Percentiles rank a stretch among this genome's conserved stretches.
Conservation (phyloP, 768 basidiomycete genomes). For the Rhodotorula diobovata region DNA sequence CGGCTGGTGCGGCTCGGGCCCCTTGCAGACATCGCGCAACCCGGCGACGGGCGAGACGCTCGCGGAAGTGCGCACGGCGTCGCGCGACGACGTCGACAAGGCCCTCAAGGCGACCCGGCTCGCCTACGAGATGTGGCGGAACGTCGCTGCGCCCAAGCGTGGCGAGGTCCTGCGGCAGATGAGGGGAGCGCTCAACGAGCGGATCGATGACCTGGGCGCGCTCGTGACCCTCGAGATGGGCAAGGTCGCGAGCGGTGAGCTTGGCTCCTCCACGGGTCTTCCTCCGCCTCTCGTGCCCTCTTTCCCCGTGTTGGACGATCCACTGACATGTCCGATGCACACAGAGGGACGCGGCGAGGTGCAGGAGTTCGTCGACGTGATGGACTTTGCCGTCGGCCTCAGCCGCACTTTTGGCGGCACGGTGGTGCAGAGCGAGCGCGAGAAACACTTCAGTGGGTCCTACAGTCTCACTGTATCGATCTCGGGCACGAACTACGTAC, state of each 20-base stretch:
- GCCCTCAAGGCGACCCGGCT: constrained; percentile 67
- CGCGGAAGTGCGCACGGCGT: constrained; percentile 57
- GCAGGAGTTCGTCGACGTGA: constrained; percentile 41
- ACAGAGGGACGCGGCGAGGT: constrained; percentile 28
- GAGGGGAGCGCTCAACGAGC: constrained; percentile 52
- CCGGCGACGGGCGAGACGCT: constrained; percentile 83
- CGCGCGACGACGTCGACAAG: constrained; percentile 65
- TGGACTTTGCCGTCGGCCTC: constrained; percentile 34
- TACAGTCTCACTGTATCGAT: too few species aligned
- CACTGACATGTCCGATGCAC: not conserved
- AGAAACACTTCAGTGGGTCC: constrained; percentile 36
- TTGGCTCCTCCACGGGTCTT: not conserved
- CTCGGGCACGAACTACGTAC: too few species aligned
- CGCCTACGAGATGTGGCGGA: constrained; percentile 67
- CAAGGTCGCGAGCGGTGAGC: constrained; percentile 82
- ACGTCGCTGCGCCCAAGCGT: constrained; percentile 75
- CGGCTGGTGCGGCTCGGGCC: constrained; percentile 42
- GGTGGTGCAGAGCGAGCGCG: constrained; percentile 24
- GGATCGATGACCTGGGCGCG: constrained; percentile 57
- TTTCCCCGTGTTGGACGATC: not conserved
- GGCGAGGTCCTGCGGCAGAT: constrained; percentile 87
- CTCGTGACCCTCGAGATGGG: constrained; percentile 69
- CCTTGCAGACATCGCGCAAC: constrained; percentile 65
- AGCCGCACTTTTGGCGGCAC: constrained; percentile 34
- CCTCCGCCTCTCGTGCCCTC: constrained; percentile 1